Evolutionary conservation across 192 early-diverging fungal species (phyloP).

Genomic region (Allomyces javanicus): DNA sequence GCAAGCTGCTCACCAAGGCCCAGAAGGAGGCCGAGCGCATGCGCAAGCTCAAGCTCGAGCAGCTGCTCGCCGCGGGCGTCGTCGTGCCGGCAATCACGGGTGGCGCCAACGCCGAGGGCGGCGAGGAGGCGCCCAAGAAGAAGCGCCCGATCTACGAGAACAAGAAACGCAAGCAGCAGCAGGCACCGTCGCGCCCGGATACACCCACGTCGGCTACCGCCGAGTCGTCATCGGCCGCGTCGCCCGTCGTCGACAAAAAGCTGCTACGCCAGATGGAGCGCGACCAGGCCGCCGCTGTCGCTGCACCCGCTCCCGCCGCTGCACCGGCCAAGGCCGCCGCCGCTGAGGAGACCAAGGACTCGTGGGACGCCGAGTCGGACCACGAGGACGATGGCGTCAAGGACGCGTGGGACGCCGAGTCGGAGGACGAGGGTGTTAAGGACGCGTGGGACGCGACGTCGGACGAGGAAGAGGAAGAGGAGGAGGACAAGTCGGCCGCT

Average conservation of each 20-base stretch:
- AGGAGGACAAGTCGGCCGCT: slow-evolving; percentile 14
- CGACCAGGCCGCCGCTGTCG: slow-evolving; percentile 9
- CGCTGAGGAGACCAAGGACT: slow-evolving; percentile 1
- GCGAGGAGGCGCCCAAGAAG: slow-evolving; percentile 20
- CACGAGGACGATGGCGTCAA: background rate
- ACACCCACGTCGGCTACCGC: background rate
- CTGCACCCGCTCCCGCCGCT: slow-evolving; percentile 12
- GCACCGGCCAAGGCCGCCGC: background rate
- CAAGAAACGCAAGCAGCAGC: slow-evolving; percentile 40
- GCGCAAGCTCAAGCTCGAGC: slow-evolving; percentile 47
- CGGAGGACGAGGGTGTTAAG: slow-evolving; percentile 35
- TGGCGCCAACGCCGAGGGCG: slow-evolving; percentile 28
- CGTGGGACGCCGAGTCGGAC: slow-evolving; percentile 17
- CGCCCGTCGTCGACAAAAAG: background rate
- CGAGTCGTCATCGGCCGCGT: background rate
- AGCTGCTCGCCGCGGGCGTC: slow-evolving; percentile 56
- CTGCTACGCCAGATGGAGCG: background rate
- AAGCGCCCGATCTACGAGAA: slow-evolving; percentile 55
- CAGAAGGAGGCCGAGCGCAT: slow-evolving; percentile 66
- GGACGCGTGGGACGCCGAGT: slow-evolving; percentile 15
- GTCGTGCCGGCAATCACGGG: slow-evolving; percentile 13
- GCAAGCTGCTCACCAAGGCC: slow-evolving; percentile 82
- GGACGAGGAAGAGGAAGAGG: slow-evolving; percentile 8
- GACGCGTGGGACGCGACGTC: slow-evolving; percentile 23
- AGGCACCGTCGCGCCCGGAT: too few relatives aligned